Base-by-base conservation (phyloP, 495 filamentous ascomycete species). In the Amniculicola lignicola region DNA sequence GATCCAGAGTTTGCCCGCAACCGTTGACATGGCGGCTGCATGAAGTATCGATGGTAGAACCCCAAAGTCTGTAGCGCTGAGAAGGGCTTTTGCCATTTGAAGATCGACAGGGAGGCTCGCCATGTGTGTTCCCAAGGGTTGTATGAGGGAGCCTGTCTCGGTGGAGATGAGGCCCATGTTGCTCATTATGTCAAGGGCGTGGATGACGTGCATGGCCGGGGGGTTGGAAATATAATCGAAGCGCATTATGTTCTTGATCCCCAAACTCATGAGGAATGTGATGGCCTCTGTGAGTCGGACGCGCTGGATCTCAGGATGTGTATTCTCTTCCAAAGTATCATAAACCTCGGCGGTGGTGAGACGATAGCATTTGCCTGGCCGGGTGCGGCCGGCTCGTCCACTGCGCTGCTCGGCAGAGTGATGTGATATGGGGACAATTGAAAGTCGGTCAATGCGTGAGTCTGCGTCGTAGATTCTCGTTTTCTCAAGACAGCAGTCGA, bases 61-160 rank as follows among this genome's bases (percentile, higher is more conserved):
- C 24, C 77, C 76, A 69, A 95, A 93, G 14, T 75, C 73, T 1
- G 82, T 72, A 0, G 89, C 88, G n/a, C 82, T 80, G 14, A 96
- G 82, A 7, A 96, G 79, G 5, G 88, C 90, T 69, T 92, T 95
- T 12, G 83, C 88, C 83, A 96, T 91, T 91, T 96, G 96, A 1
- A 94, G 94, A 61, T 96, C 90, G 14, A 97, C 81, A 0, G 91
- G 86, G 54, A 99, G 77, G 70, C 97, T 94, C 6, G 94, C 93
- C 90, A 99, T 96, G 43, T 92, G 81, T 45, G 80, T 74, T 1
- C 94, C 93, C 21, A 95, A 74, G 0, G 93, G 92, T 48, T 81
- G 85, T 12, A 92, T 97, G 42, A 98, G 84, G 67, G 90, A 94
- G 24, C 90, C 91, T n/a, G n/a, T n/a, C 63, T 96, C 90, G 51